Conservation (phyloP, 202 grass and related monocot genomes). For the Panicum virgatum region DNA sequence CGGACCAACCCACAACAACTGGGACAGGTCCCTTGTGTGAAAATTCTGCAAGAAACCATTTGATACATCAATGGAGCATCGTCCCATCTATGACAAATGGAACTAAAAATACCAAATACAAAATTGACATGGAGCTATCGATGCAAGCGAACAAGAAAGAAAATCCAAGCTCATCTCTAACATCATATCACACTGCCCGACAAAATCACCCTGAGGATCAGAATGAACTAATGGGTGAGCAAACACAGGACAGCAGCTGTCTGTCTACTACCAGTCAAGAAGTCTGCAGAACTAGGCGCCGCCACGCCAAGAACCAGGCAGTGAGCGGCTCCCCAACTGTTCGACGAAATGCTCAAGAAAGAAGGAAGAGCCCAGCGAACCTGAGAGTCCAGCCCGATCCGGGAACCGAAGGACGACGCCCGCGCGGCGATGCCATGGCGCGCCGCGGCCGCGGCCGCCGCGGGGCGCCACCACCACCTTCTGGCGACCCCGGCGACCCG, state of each 20-base stretch:
- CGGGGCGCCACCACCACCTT: constrained; percentile 51
- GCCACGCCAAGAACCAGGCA: not conserved
- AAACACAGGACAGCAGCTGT: not conserved
- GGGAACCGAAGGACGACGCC: constrained; percentile 63
- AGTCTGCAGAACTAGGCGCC: not conserved
- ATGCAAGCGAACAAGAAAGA: constrained; percentile 28
- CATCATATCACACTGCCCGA: not conserved
- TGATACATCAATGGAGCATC: not conserved
- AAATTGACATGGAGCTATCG: not conserved
- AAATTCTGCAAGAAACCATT: constrained; percentile 58
- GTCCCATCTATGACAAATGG: not conserved
- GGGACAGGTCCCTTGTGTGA: constrained; percentile 67
- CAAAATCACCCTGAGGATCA: not conserved
- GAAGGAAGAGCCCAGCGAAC: constrained; percentile 35
- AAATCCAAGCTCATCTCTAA: constrained; percentile 26
- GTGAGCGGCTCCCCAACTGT: constrained; percentile 16
- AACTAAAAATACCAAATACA: not conserved
- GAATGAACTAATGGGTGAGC: not conserved
- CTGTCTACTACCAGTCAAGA: not conserved
- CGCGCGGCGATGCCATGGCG: constrained; percentile 52
- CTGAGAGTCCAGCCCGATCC: constrained; percentile 87
- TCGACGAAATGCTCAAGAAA: constrained; percentile 44
- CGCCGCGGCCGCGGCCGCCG: constrained; percentile 27
- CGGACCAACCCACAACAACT: constrained; percentile 77
- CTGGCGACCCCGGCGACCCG: constrained; percentile 22